Percentiles rank a stretch among this genome's conserved stretches.
These are phyloP conservation scores for Eucommia ulmoides DNA, from an alignment of 257 asterid species.

Conservation along the genomic window DNA sequence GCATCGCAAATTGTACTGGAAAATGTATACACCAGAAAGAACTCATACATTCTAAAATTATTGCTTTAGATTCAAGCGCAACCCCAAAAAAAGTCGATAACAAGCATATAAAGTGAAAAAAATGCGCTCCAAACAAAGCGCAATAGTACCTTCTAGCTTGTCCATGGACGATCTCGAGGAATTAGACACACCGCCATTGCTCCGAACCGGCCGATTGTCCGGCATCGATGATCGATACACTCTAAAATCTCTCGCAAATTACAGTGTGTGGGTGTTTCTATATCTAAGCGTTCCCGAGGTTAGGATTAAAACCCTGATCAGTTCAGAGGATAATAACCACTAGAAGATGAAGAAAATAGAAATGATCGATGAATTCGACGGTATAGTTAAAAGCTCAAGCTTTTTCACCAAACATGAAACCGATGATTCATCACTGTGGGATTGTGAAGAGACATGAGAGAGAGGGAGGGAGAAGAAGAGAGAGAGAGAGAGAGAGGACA, in stretches of 20 bases:
- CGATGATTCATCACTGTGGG: background rate
- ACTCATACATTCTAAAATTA: background rate
- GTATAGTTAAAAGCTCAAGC: background rate
- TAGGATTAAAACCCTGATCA: background rate
- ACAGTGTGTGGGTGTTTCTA: background rate
- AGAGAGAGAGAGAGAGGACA: background rate
- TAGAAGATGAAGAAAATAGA: background rate
- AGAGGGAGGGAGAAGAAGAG: background rate
- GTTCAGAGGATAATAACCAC: background rate
- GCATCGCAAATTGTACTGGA: background rate
- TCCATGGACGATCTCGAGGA: background rate
- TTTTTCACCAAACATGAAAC: background rate
- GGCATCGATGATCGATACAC: too few relatives aligned
- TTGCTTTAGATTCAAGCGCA: background rate
- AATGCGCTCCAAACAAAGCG: too few relatives aligned
- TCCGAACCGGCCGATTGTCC: conserved; percentile 1
- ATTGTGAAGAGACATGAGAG: background rate
- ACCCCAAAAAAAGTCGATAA: background rate
- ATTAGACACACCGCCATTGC: background rate
- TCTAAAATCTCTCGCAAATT: too few relatives aligned
- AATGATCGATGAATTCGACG: background rate
- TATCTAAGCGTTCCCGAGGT: background rate
- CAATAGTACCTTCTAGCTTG: background rate
- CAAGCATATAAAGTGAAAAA: background rate
- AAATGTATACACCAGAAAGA: background rate